A percentile compares a stretch with the other conserved stretches of the same genome.
These are phyloP conservation scores for Passalora sequoiae DNA, from an alignment of 2,329 filamentous ascomycete species.

Conservation along the genomic window DNA sequence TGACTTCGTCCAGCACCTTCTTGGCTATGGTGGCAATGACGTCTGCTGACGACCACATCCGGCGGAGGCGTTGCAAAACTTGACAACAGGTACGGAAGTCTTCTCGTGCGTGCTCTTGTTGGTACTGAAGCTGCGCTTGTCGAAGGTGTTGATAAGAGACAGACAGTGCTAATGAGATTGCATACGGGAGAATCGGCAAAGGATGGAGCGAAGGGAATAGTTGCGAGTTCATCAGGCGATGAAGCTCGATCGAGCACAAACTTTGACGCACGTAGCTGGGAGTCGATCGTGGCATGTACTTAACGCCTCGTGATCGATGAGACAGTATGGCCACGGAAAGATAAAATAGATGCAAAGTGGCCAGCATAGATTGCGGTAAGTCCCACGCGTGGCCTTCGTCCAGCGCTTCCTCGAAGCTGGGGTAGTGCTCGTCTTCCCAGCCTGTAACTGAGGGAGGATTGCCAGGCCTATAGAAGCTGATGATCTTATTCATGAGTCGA, in stretches of 20 bases:
- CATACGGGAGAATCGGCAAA: constrained; percentile 53
- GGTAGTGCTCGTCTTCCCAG: constrained; percentile 40
- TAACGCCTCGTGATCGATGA: constrained; percentile 46
- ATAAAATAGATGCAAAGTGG: constrained; percentile 52
- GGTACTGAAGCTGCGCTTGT: constrained; percentile 45
- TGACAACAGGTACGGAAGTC: constrained; percentile 43
- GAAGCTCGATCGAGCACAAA: constrained; percentile 52
- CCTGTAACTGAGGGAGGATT: constrained; percentile 39
- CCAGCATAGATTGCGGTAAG: constrained; percentile 36
- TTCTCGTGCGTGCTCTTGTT: constrained; percentile 43
- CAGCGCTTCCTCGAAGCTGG: constrained; percentile 21
- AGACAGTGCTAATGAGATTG: constrained; percentile 51
- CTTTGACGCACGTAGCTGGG: constrained; percentile 51
- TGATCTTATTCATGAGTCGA: constrained; percentile 44
- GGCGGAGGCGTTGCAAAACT: constrained; percentile 41
- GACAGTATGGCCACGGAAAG: constrained; percentile 54
- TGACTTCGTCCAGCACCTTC: constrained; percentile 31
- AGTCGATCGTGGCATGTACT: constrained; percentile 41
- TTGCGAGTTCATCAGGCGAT: constrained; percentile 44
- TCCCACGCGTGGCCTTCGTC: constrained; percentile 41
- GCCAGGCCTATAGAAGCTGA: constrained; percentile 44
- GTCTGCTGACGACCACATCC: constrained; percentile 44
- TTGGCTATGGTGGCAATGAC: constrained; percentile 38
- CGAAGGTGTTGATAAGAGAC: constrained; percentile 55
- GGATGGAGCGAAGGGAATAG: constrained; percentile 45